Evolutionary conservation across 495 filamentous ascomycete species (phyloP), one percentile per base, ranked within the genome.

Genomic region (Penicillium lagena): DNA sequence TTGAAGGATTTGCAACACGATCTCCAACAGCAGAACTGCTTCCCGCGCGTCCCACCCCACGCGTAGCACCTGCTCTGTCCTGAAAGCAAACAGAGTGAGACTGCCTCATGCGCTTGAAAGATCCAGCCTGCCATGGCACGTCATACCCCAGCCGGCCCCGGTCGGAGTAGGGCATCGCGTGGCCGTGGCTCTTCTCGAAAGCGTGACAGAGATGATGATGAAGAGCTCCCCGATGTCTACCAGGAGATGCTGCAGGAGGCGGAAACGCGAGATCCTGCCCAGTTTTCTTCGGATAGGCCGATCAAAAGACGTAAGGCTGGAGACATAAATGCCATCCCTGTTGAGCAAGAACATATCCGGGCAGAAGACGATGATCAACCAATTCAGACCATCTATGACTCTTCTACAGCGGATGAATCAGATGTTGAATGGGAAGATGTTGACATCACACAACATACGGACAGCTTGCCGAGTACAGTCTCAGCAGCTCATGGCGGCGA

Each of bases 361-460:
- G 29, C 6, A 22, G 22, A 54, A 13, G 34, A 53, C 33, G 39
- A 43, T 11, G 30, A 33, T 3, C 59, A 55, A 35, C 58, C 62
- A 37, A 32, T 67, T 15, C 70, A 75, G 47, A 71, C 64, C 7
- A 51, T 66, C 4, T 73, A 73, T 48, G 70, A 76, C 30, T 73
- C 71, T 10, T 58, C 60, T 7, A 59, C 59, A n/a, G 60, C 56
- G 9, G 62, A 79, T 13, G 83, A 82, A 34, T 81, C 76, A 44
- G 82, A 87, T 42, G 63, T 80, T 45, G 81, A 83, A 34, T 89
- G 83, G 80, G 86, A 90, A 63, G 82, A 86, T 49, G 77, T 89
- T 6, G 75, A 77, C 44, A 62, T 85, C 13, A 58, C 63, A 9
- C 62, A 74, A 49, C 58, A 64, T 17, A 43, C 56, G 13, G 51